Evolutionary conservation across 768 basidiomycete species (phyloP).

Genomic region (Mycena sanguinolenta): DNA sequence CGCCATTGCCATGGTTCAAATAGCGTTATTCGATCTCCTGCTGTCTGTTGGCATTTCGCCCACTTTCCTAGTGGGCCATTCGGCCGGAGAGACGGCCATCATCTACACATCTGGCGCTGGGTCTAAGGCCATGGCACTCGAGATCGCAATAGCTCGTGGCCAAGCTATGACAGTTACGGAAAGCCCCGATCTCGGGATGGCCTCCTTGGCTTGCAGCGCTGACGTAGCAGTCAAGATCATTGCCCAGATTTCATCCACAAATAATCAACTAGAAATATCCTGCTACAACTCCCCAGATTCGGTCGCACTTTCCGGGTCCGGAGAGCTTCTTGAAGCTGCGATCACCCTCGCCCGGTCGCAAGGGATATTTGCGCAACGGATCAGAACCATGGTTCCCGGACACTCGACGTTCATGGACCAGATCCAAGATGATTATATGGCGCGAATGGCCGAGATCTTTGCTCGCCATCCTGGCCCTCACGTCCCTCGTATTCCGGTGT

Average conservation of each 20-base stretch:
- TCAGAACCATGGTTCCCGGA: neutral
- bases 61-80: neutral
- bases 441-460: neutral
- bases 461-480: neutral
- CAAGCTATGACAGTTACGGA: neutral
- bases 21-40: neutral
- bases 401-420: neutral
- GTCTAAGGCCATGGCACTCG: neutral
- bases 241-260: neutral
- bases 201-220: neutral
- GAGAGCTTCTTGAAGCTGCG: neutral
- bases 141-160: neutral
- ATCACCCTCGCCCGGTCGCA: neutral
- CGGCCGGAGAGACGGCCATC: neutral
- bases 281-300: neutral
- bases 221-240: neutral
- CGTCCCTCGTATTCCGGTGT: constrained; percentile 40
- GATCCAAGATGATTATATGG: neutral
- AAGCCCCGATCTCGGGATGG: neutral
- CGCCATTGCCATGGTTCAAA: neutral
- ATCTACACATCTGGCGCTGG: neutral
- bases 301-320: neutral
- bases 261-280: neutral
- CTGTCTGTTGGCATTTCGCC: neutral
- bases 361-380: neutral